Percentiles rank a stretch among this genome's conserved stretches.
Evolutionary conservation across 176 grass and related monocot species (phyloP).

Genomic region (Tillandsia leiboldiana): DNA sequence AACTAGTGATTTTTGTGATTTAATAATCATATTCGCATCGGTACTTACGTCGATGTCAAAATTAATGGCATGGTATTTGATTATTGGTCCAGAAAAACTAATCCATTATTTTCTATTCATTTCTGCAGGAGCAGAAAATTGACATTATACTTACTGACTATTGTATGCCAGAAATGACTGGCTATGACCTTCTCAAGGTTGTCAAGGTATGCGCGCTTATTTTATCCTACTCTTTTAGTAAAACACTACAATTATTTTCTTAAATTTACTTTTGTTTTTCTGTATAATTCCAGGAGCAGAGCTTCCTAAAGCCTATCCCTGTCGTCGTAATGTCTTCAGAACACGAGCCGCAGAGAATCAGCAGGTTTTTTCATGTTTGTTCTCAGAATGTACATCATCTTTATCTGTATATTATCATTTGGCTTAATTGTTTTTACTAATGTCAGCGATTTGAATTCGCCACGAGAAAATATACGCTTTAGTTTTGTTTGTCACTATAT

Average conservation of each 20-base stretch:
- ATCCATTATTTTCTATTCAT: constrained; percentile 2
- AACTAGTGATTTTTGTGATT: constrained; percentile 1
- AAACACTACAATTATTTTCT: background rate
- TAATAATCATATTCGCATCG: too few species aligned
- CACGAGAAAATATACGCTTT: background rate
- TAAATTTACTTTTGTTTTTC: background rate
- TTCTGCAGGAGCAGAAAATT: constrained; percentile 65
- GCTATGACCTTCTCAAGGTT: constrained; percentile 84
- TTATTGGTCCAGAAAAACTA: background rate
- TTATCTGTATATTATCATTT: background rate
- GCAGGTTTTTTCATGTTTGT: constrained; percentile 36
- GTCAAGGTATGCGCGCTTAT: constrained; percentile 52
- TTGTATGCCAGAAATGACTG: constrained; percentile 98
- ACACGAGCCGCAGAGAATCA: constrained; percentile 95
- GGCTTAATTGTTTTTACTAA: background rate
- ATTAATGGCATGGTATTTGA: too few species aligned
- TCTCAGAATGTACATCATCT: background rate
- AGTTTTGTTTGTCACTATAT: too few species aligned
- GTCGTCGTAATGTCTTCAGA: constrained; percentile 98
- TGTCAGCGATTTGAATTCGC: background rate
- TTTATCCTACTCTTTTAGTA: constrained; percentile 4
- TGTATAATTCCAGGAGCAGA: constrained; percentile 51
- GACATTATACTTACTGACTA: constrained; percentile 97
- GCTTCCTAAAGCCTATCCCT: constrained; percentile 60
- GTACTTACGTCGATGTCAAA: too few species aligned